These are phyloP conservation scores for Polychytrium aggregatum DNA, from an alignment of 192 early-diverging fungal genomes.

Conservation along the genomic window DNA sequence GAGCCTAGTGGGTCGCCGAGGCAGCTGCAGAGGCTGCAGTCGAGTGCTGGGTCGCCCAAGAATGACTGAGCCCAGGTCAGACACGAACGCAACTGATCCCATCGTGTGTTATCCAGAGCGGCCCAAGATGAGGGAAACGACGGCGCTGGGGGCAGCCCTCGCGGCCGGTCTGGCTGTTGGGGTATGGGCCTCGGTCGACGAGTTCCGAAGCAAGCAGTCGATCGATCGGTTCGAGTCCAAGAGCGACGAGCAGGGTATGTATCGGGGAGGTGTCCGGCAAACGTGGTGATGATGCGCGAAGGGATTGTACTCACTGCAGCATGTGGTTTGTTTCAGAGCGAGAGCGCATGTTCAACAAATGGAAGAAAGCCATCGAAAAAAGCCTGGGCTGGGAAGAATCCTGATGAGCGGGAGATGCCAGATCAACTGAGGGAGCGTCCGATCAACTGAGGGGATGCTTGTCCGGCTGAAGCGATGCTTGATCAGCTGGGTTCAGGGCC, in stretches of 20 bases:
- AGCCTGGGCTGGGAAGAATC: too few relatives aligned
- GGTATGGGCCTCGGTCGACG: slow-evolving; percentile 45
- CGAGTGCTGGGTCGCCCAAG: too few relatives aligned
- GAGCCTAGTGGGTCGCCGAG: too few relatives aligned
- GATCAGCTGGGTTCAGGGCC: too few relatives aligned
- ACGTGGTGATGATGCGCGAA: background rate
- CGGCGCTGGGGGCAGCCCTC: slow-evolving; percentile 83
- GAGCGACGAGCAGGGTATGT: slow-evolving; percentile 3
- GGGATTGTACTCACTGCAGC: slow-evolving; percentile 10
- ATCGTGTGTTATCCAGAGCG: slow-evolving; percentile 21
- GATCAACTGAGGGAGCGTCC: too few relatives aligned
- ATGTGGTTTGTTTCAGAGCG: slow-evolving; percentile 29
- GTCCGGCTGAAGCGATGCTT: too few relatives aligned
- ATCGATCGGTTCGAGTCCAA: slow-evolving; percentile 10
- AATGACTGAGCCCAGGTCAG: background rate
- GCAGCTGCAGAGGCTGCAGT: too few relatives aligned
- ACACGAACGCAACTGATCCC: slow-evolving; percentile 1
- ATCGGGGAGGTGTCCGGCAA: background rate
- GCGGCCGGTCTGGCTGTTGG: slow-evolving; percentile 72
- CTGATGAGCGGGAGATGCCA: too few relatives aligned
- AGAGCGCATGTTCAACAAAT: slow-evolving; percentile 43
- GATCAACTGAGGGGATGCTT: too few relatives aligned
- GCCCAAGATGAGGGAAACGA: slow-evolving; percentile 82
- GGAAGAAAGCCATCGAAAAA: slow-evolving; percentile 68
- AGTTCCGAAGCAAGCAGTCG: slow-evolving; percentile 35